Percentiles rank a stretch among this genome's conserved stretches.
Conservation (phyloP, 352 stramenopile species). For the Phytophthora uliginosa region DNA sequence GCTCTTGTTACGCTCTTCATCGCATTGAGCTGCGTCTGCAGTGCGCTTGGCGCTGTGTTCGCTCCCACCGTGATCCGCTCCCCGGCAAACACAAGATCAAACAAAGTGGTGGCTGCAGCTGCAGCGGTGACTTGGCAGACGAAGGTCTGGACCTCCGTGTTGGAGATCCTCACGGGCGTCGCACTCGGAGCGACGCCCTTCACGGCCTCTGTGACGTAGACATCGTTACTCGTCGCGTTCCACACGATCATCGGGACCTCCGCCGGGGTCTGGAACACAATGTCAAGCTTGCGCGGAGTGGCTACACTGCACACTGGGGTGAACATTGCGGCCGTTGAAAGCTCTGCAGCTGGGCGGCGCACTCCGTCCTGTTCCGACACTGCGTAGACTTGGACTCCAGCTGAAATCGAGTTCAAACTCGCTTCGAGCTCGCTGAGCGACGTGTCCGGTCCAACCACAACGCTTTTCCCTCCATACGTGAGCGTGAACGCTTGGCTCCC, state of each 20-base stretch:
- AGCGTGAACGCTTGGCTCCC: slow-evolving; percentile 61
- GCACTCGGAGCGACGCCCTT: slow-evolving; percentile 53
- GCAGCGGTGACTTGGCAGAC: slow-evolving; percentile 56
- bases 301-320: slow-evolving; percentile 70
- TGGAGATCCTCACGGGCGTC: slow-evolving; percentile 56
- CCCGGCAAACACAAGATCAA: slow-evolving; percentile 63
- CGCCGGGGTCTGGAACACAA: slow-evolving; percentile 72
- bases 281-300: slow-evolving; percentile 45
- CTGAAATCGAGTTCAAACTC: slow-evolving; percentile 61
- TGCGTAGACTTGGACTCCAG: slow-evolving; percentile 57
- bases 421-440: slow-evolving; percentile 63
- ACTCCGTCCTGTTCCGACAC: slow-evolving; percentile 24
- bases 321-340: slow-evolving; percentile 44
- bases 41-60: slow-evolving; percentile 38
- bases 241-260: slow-evolving; percentile 66
- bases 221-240: slow-evolving; percentile 63
- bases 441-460: slow-evolving; percentile 46
- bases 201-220: slow-evolving; percentile 68
- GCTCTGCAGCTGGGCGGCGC: slow-evolving; percentile 29
- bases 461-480: slow-evolving; percentile 32
- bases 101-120: slow-evolving; percentile 39
- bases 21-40: slow-evolving; percentile 64
- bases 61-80: slow-evolving; percentile 48
- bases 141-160: slow-evolving; percentile 68
- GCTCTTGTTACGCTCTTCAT: slow-evolving; percentile 44